A percentile compares a stretch with the other conserved stretches of the same genome.
Evolutionary conservation across 2,329 filamentous ascomycete species (phyloP).

Genomic region (Apiospora phragmitis): DNA sequence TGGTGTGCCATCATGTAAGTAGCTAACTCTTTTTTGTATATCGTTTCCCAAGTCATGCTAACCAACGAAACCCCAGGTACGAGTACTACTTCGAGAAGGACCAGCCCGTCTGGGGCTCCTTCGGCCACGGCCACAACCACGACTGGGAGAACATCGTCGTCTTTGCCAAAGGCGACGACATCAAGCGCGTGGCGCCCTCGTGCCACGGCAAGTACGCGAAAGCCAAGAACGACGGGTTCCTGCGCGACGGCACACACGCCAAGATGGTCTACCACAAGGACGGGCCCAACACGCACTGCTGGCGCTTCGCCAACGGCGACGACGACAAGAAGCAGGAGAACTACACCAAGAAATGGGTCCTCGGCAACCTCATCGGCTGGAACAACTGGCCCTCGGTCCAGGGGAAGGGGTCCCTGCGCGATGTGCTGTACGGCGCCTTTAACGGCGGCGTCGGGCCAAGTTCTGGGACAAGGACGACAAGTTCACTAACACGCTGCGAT

Average conservation of each 20-base stretch:
- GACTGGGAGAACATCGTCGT: conserved; percentile 28
- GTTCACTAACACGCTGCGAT: conserved; percentile 7
- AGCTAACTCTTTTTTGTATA: neutral
- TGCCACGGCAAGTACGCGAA: conserved; percentile 12
- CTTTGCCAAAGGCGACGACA: conserved; percentile 6
- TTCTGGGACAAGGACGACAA: conserved; percentile 5
- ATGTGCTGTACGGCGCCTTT: neutral
- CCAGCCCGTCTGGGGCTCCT: conserved; percentile 7
- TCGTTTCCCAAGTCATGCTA: neutral
- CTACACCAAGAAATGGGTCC: conserved; percentile 12
- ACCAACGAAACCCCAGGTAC: neutral
- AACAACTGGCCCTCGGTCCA: neutral
- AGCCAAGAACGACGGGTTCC: conserved; percentile 6
- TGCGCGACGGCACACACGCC: conserved; percentile 8
- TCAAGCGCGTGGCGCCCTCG: conserved; percentile 13
- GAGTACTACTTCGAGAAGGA: conserved; percentile 29
- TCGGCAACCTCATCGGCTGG: conserved; percentile 13
- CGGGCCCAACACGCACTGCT: conserved; percentile 12
- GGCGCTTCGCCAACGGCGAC: conserved; percentile 12
- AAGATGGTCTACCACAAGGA: conserved; percentile 18
- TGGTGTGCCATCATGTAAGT: conserved; percentile 33
- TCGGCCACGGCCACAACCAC: conserved; percentile 22
- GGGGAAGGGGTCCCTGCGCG: neutral
- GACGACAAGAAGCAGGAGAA: conserved; percentile 17
- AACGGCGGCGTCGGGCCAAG: conserved; percentile 4